phyloP scores from a whole-genome alignment of 164 flowering plant genomes.

The Sextonia rubra region DNA sequence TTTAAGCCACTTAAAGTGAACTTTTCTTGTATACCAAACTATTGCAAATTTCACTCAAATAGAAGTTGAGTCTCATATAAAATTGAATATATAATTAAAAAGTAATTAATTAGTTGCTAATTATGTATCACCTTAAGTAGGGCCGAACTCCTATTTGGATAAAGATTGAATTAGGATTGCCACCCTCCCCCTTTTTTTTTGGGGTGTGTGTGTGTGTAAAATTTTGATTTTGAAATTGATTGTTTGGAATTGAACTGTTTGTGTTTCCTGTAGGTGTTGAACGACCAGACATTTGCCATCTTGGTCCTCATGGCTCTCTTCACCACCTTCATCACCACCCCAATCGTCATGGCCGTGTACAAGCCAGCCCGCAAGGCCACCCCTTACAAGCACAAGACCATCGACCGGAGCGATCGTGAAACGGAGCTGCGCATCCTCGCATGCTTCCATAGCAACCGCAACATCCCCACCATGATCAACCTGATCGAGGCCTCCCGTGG shows the following conservation, averaged over 20 bases:
- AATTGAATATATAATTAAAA: neutral
- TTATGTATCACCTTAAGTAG: neutral
- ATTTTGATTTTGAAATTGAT: no score
- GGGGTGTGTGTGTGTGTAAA: no score
- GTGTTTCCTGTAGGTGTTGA: constrained; percentile 34
- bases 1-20: no score
- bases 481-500: constrained; percentile 48
- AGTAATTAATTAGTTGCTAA: neutral
- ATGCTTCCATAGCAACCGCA: constrained; percentile 40
- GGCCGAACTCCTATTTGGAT: neutral
- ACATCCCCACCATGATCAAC: constrained; percentile 45
- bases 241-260: neutral
- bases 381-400: constrained; percentile 36
- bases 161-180: neutral
- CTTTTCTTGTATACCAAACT: no score
- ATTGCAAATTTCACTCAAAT: no score
- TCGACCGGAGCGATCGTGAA: constrained; percentile 25
- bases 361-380: constrained; percentile 32
- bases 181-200: no score
- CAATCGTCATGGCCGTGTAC: constrained; percentile 34
- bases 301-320: constrained; percentile 51
- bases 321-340: constrained; percentile 66
- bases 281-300: constrained; percentile 48
- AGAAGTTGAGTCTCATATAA: no score
- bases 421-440: constrained; percentile 40